A percentile compares a stretch with the other conserved stretches of the same genome.
Evolutionary conservation across 2,329 filamentous ascomycete genomes (phyloP).

Genomic region (Stachybotrys chartarum): DNA sequence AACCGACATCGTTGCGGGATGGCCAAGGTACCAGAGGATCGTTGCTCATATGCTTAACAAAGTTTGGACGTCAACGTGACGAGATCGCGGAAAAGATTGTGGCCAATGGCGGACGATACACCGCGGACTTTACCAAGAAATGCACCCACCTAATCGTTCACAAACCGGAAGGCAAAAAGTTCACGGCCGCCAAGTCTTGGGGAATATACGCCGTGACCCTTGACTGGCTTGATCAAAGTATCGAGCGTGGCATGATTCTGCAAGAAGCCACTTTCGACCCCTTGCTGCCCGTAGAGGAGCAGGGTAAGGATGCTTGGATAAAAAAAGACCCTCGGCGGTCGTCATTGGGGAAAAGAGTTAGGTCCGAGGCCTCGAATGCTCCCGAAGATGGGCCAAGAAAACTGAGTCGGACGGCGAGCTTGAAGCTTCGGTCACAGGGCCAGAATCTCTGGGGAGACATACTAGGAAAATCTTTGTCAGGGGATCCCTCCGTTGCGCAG

Average conservation of each 20-base stretch:
- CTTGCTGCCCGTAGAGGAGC: slow-evolving; percentile 57
- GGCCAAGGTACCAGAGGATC: slow-evolving; percentile 11
- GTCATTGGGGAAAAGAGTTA: slow-evolving; percentile 50
- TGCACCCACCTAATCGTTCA: slow-evolving; percentile 85
- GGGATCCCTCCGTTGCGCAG: slow-evolving; percentile 17
- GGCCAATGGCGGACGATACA: slow-evolving; percentile 73
- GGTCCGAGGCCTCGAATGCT: slow-evolving; percentile 37
- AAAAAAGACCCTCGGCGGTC: slow-evolving; percentile 39
- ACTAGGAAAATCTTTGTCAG: slow-evolving; percentile 38
- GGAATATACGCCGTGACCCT: slow-evolving; percentile 69
- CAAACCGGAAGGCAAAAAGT: slow-evolving; percentile 79
- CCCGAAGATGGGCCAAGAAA: slow-evolving; percentile 64
- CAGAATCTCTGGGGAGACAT: slow-evolving; percentile 90
- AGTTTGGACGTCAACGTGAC: slow-evolving; percentile 57
- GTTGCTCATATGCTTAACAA: slow-evolving; percentile 48
- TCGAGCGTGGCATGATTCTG: slow-evolving; percentile 81
- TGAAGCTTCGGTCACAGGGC: slow-evolving; percentile 71
- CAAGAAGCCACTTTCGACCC: slow-evolving; percentile 84
- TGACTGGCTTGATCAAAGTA: slow-evolving; percentile 79
- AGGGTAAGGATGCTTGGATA: slow-evolving; percentile 71
- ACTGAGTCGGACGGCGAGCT: slow-evolving; percentile 78
- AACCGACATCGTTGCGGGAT: slow-evolving; percentile 18
- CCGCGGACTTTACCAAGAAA: slow-evolving; percentile 75
- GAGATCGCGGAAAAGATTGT: slow-evolving; percentile 61
- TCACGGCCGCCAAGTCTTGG: slow-evolving; percentile 80